A percentile compares a stretch with the other conserved stretches of the same genome.
Evolutionary conservation across 345 rosid genomes (phyloP).

Genomic region (Microcos paniculata): DNA sequence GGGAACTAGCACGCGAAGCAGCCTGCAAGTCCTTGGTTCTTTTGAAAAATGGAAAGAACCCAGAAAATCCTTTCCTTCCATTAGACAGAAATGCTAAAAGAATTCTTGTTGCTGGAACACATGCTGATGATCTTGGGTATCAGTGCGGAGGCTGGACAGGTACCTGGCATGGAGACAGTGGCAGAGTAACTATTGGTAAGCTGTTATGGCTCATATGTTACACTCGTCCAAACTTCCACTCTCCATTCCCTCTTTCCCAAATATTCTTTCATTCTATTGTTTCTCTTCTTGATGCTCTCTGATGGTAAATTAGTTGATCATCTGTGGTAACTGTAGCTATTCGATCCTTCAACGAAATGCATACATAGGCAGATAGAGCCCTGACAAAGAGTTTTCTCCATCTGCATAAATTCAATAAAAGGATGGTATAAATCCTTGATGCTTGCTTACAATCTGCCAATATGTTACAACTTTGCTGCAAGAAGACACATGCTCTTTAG

Average conservation of each 20-base stretch:
- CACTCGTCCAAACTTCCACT: neutral
- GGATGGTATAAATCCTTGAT: neutral
- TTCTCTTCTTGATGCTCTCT: neutral
- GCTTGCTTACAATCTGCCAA: neutral
- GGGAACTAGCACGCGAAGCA: constrained; percentile 55
- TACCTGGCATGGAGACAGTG: constrained; percentile 62
- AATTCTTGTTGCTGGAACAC: constrained; percentile 77
- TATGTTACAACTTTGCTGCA: neutral
- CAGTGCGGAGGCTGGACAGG: constrained; percentile 97
- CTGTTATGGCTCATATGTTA: neutral
- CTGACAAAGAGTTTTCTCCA: neutral
- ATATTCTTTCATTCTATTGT: neutral
- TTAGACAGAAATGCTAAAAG: constrained; percentile 59
- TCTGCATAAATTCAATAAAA: neutral
- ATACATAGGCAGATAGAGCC: neutral
- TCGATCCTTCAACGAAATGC: constrained; percentile 4
- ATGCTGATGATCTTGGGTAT: constrained; percentile 86
- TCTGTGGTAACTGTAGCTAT: neutral
- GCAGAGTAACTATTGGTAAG: constrained; percentile 84
- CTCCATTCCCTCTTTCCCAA: neutral
- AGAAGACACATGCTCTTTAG: neutral
- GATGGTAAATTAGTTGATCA: neutral
- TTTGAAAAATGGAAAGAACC: constrained; percentile 61
- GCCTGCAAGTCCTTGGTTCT: constrained; percentile 23
- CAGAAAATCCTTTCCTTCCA: constrained; percentile 61